Base-by-base conservation (phyloP, 2,329 filamentous ascomycete genomes). In the Fusarium vanettenii region DNA sequence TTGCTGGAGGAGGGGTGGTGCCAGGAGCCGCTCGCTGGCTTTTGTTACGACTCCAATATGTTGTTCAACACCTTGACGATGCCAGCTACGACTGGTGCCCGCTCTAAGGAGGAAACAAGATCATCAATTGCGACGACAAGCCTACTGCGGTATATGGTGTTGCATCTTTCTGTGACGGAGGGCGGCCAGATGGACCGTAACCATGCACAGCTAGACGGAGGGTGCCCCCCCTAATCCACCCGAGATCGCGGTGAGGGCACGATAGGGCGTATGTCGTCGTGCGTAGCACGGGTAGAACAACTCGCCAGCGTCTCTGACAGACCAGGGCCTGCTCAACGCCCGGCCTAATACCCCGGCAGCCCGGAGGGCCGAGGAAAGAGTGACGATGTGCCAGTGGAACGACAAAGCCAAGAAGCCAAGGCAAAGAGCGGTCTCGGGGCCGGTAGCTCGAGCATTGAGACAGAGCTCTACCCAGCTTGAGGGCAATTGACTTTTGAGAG, bases 241-340 rank as follows among this genome's bases (percentile, higher is more conserved):
- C 73, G 76, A 76, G 67, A 74, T 76, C 73, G 75, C 69, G 75
- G 77, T 78, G 72, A 73, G 67, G 69, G 66, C 64, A 59, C 33
- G 52, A 66, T 68, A 67, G 52, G 50, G 65, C 60, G 69, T 52
- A 41, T 41, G 41, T 52, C 22, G 31, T 45, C 20, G 57, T 60
- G 50, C 18, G 27, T 55, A 55, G 18, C 50, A 67, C 37, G 48
- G 59, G 45, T 48, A 63, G 65, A 60, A 45, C 48, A 37, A 50
- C 41, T 65, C 16, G 61, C 33, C 67, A 29, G 37, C 39, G 20
- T 55, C 59, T 64, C 33, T 69, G 55, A 52, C 59, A 65, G 50
- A 35, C 71, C 60, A 63, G 48, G 50, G 60, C 35, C 55, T 66
- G 59, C 59, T 64, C 22, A 59, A 50, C 43, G 20, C 61, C 59